Percentiles rank a stretch among this genome's conserved stretches.
Conservation (phyloP, 495 filamentous ascomycete genomes). For the Penicillium pulvis region DNA sequence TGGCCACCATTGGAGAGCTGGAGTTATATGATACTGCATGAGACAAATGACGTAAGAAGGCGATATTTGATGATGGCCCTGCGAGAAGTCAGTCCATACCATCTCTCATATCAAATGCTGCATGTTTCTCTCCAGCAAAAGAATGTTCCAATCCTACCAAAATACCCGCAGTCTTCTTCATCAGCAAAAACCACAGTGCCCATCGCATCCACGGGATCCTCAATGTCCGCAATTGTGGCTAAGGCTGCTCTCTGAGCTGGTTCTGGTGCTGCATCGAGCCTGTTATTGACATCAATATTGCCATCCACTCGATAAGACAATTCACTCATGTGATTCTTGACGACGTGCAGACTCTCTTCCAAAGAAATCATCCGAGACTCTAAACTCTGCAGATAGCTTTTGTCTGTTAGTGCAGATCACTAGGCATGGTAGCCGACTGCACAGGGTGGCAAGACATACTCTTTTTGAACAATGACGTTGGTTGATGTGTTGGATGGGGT, state of each 20-base stretch:
- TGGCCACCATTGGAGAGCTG: neutral
- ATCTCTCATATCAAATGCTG: neutral
- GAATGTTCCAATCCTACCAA: neutral
- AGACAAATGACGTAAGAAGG: neutral
- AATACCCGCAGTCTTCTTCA: neutral
- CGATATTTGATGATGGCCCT: neutral
- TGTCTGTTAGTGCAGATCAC: too few species aligned
- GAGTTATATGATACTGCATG: neutral
- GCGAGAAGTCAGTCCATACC: neutral
- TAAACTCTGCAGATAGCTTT: neutral
- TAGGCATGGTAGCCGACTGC: too few species aligned
- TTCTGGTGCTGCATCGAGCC: neutral
- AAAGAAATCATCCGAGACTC: neutral
- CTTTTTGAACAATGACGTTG: neutral
- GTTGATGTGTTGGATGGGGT: constrained; percentile 2
- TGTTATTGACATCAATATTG: neutral
- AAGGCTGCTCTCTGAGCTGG: neutral
- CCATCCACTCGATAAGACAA: neutral
- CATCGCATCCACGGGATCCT: neutral
- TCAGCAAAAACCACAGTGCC: neutral
- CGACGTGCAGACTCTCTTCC: neutral
- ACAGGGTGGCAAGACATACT: constrained; percentile 2
- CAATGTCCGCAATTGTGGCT: neutral
- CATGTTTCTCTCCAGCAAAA: neutral
- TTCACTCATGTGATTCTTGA: neutral